phyloP scores from a whole-genome alignment of 352 stramenopile species.

The Pythium plurisporium region DNA sequence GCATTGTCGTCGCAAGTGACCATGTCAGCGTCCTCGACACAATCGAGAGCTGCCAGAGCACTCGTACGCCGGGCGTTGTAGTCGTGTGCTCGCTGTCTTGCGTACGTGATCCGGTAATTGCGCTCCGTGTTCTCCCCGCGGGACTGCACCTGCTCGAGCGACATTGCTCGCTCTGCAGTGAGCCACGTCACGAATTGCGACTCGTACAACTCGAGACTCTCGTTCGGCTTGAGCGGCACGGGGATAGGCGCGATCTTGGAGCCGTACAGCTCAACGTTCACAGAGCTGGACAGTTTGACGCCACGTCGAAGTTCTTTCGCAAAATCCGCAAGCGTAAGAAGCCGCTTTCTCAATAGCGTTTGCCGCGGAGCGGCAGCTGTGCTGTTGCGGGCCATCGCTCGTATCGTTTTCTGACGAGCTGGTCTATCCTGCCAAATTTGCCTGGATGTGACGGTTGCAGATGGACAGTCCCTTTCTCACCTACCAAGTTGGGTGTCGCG shows the following conservation, averaged over 20 bases:
- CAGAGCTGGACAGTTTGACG: background rate
- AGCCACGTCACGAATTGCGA: constrained; percentile 1
- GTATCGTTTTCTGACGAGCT: no score
- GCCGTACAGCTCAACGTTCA: background rate
- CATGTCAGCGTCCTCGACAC: background rate
- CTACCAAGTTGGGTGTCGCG: no score
- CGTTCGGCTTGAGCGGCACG: constrained; percentile 1
- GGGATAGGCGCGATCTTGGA: constrained; percentile 5
- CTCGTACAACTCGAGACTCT: constrained; percentile 4
- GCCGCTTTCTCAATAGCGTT: background rate
- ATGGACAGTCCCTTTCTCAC: background rate
- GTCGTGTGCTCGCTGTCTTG: background rate
- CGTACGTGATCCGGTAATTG: background rate
- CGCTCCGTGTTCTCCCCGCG: background rate
- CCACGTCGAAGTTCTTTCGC: background rate
- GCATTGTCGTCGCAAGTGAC: background rate
- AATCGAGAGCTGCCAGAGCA: background rate
- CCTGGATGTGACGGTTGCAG: background rate
- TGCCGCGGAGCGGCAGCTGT: no score
- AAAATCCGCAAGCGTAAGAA: constrained; percentile 1
- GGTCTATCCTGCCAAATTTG: no score
- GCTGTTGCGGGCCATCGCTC: no score
- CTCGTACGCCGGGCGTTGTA: background rate
- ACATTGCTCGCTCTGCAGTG: background rate
- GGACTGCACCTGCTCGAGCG: background rate